Base-by-base conservation (phyloP, 2,329 filamentous ascomycete genomes). In the Colletotrichum sp. region DNA sequence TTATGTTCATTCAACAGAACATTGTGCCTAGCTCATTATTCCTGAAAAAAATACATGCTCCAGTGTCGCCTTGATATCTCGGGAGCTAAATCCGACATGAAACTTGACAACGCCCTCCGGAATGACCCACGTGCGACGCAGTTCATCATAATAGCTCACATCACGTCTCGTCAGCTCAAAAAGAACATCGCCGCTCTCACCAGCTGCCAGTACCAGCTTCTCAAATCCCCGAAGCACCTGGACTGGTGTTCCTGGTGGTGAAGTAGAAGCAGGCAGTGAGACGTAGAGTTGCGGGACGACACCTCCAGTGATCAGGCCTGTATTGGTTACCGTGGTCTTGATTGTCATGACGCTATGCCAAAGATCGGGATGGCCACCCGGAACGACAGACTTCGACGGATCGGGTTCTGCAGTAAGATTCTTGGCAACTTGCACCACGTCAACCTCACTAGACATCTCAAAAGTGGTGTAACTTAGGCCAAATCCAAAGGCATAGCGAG, bases 401-500 rank as follows among this genome's bases (percentile, higher is more conserved):
- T 36, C 13, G 30, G 68, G 78, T 38, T 88, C 34, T 82, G 76
- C 68, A 91, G 81, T 55, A 85, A 81, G 24, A 85, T 84, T 77
- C 89, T 87, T 18, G 89, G 84, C 7, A 13, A n/a, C 9, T 12
- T n/a, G 3, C n/a, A 48, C 18, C 6, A 48, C 6, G 10, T 48
- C 43, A 7, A 21, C 43, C 10, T 48, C 43, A 48, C 6, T 7
- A 12, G 80, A 80, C 78, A 90, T 88, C 2, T 82, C 80, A 82
- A 94, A 94, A 0, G 85, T 90, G 0, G 93, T 94, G 80, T 94
- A 95, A 6, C 91, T 92, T 5, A 94, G 84, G 8, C 93, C 93
- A 78, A 93, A 90, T 4, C 93, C 93, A 79, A 95, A 95, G 30
- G 88, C 88, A 77, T 88, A 91, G 10, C 88, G 85, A 0, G 89